Percentiles rank a stretch among this genome's conserved stretches.
Evolutionary conservation across 1,284 basidiomycete genomes (phyloP).

Genomic region (Marasmius oreades): DNA sequence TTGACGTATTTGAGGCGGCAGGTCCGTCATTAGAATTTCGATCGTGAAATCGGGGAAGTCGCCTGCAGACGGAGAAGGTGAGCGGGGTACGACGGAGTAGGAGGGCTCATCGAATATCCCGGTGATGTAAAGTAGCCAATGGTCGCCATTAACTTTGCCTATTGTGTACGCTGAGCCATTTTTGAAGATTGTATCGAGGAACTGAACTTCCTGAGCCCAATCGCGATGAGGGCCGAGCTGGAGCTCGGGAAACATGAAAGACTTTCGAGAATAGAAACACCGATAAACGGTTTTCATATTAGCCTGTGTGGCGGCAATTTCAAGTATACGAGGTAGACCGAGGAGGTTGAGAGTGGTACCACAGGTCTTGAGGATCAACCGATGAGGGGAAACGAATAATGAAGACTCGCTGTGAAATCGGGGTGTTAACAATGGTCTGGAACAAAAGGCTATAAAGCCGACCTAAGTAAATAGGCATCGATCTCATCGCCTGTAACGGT

Average conservation of each 20-base stretch:
- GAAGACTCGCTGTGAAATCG: slow-evolving; percentile 82
- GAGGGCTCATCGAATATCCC: slow-evolving; percentile 43
- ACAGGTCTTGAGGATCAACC: slow-evolving; percentile 98
- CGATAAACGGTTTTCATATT: slow-evolving; percentile 75
- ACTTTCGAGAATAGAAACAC: slow-evolving; percentile 97
- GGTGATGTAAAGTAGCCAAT: slow-evolving; percentile 96
- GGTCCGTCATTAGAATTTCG: slow-evolving; percentile 97
- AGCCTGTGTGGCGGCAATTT: slow-evolving; percentile 81
- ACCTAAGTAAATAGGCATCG: slow-evolving; percentile 97
- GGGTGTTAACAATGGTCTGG: slow-evolving; percentile 15
- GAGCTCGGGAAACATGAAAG: slow-evolving; percentile 99
- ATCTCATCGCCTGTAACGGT: slow-evolving; percentile 83
- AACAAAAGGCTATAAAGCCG: slow-evolving; percentile 25
- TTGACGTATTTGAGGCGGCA: slow-evolving; percentile 72
- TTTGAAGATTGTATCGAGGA: slow-evolving; percentile 85
- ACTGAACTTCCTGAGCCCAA: slow-evolving; percentile 93
- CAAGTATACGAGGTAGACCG: slow-evolving; percentile 89
- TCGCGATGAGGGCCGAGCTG: slow-evolving; percentile 93
- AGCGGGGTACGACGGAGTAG: slow-evolving; percentile 25
- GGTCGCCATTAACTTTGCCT: slow-evolving; percentile 97
- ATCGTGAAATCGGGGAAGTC: slow-evolving; percentile 82
- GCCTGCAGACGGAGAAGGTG: slow-evolving; percentile 20
- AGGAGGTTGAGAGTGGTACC: slow-evolving; percentile 97
- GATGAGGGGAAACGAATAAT: slow-evolving; percentile 93
- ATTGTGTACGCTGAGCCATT: slow-evolving; percentile 94